These are phyloP conservation scores for Millerozyma miso DNA, from an alignment of 805 yeast species.

Conservation along the genomic window DNA sequence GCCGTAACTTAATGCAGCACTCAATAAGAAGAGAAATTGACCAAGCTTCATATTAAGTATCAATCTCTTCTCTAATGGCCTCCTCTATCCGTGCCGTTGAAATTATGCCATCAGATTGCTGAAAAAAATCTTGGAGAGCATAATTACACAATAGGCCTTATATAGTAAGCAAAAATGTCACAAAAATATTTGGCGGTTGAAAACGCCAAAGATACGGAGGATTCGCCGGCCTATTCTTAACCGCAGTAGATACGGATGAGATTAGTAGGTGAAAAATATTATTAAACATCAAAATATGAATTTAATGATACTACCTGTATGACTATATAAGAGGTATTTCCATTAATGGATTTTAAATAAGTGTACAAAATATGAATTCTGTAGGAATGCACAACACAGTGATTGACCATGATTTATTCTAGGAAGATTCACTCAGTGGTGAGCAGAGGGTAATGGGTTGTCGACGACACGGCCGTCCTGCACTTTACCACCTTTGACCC, in stretches of 20 bases:
- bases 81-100: background rate
- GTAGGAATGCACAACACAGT: background rate
- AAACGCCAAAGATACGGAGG: too few relatives aligned
- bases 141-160: too few relatives aligned
- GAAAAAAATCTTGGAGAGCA: too few relatives aligned
- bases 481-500: conserved; percentile 61
- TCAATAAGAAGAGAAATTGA: background rate
- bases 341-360: background rate
- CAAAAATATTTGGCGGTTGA: too few relatives aligned
- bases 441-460: conserved; percentile 48
- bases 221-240: too few relatives aligned
- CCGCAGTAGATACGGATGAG: too few relatives aligned
- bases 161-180: too few relatives aligned
- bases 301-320: background rate
- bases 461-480: conserved; percentile 62
- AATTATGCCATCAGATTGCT: too few relatives aligned
- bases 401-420: background rate
- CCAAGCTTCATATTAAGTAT: background rate
- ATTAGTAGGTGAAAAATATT: background rate
- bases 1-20: background rate
- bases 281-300: background rate
- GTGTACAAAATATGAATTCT: background rate
- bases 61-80: background rate
- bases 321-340: background rate
- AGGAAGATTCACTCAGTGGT: conserved; percentile 21